Conservation (phyloP, 495 filamentous ascomycete genomes). For the Xylaria nigripes region DNA sequence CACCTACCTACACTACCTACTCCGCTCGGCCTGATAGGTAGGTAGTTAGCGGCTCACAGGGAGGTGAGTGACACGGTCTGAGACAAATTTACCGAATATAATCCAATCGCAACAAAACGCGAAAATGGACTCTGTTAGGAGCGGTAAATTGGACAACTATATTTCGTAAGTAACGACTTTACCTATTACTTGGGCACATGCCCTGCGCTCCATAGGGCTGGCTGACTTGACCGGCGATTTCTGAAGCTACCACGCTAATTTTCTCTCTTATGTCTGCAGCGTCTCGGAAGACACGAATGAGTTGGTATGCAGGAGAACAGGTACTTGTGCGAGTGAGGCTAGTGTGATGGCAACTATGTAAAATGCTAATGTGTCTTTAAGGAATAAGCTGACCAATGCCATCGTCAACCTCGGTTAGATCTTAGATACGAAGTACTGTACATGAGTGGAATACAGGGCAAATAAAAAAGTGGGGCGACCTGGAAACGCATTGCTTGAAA, state of each 20-base stretch:
- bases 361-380: neutral
- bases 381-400: slow-evolving; percentile 4
- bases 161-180: no score
- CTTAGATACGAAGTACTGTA: no score
- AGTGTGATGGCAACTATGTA: neutral
- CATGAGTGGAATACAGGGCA: neutral
- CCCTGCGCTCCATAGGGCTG: neutral
- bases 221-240: neutral
- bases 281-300: neutral
- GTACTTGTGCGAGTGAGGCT: neutral
- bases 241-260: neutral
- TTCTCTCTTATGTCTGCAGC: no score
- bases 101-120: no score
- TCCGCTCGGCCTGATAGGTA: no score
- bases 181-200: slow-evolving; percentile 7
- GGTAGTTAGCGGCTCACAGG: no score
- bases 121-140: no score
- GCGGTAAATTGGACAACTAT: no score
- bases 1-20: no score
- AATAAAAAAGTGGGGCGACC: slow-evolving; percentile 12
- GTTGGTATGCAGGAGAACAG: neutral
- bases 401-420: neutral
- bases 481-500: slow-evolving; percentile 21
- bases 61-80: no score
- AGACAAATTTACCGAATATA: no score